These are phyloP conservation scores for Dioszegia aurantiaca DNA, from an alignment of 768 basidiomycete genomes.

Conservation along the genomic window DNA sequence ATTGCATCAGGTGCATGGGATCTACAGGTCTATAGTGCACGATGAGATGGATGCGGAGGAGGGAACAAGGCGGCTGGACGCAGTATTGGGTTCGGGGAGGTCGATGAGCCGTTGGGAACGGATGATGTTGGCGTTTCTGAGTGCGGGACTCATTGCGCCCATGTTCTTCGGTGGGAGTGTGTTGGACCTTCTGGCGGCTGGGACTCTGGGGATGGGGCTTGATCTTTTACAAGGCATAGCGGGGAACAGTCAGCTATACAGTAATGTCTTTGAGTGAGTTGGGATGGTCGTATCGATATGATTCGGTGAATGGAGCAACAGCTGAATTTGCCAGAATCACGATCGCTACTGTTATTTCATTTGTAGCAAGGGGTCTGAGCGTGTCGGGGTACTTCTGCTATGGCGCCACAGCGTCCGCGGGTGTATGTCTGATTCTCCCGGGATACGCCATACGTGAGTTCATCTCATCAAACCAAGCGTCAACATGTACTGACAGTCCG, in stretches of 20 bases:
- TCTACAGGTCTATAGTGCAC: slow-evolving; percentile 46
- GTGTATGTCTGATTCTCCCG: slow-evolving; percentile 45
- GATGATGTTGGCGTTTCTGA: slow-evolving; percentile 65
- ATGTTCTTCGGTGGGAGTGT: slow-evolving; percentile 78
- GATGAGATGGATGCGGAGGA: slow-evolving; percentile 46
- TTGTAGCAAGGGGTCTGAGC: slow-evolving; percentile 58
- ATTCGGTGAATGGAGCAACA: not conserved
- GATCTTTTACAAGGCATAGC: slow-evolving; percentile 71
- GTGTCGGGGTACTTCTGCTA: slow-evolving; percentile 47
- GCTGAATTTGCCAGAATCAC: slow-evolving; percentile 61
- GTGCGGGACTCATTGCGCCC: slow-evolving; percentile 76
- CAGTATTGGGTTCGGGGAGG: slow-evolving; percentile 64
- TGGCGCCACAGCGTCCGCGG: slow-evolving; percentile 41
- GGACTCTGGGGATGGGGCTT: slow-evolving; percentile 60
- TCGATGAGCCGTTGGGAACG: slow-evolving; percentile 65
- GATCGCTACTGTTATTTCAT: slow-evolving; percentile 75
- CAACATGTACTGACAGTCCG: too few relatives aligned
- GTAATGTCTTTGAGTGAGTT: slow-evolving; percentile 86
- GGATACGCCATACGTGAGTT: slow-evolving; percentile 47
- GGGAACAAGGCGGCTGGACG: slow-evolving; percentile 55
- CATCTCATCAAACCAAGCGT: slow-evolving; percentile 1
- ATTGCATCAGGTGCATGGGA: slow-evolving; percentile 41
- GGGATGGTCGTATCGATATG: not conserved
- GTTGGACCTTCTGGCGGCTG: slow-evolving; percentile 52
- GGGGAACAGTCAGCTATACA: slow-evolving; percentile 72